Evolutionary conservation across 2,329 filamentous ascomycete species (phyloP), one percentile per base, ranked within the genome.

Genomic region (Fusarium virguliforme): DNA sequence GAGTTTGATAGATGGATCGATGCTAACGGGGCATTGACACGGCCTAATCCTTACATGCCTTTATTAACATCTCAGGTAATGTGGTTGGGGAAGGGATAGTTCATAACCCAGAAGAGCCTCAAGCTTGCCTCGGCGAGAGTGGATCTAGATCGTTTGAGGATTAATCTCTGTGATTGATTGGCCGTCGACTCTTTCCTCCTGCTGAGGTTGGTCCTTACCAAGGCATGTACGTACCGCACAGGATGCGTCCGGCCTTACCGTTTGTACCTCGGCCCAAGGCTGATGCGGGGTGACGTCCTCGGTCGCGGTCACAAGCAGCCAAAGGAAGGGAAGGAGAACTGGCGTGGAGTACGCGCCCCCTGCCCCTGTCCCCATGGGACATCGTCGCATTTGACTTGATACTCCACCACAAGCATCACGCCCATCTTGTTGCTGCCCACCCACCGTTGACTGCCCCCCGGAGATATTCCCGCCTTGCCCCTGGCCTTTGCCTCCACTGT

Each of bases 201-300:
- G 10, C n/a, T 24, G 18, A 43, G 26, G 26, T 30, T 18, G 18
- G 53, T 7, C 7, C 54, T 18, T 30, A 18, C 24, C 15, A 30
- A n/a, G 13, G 12, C 3, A 28, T 28, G 24, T 26, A 41, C 26
- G 32, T 46, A n/a, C 43, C 10, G 59, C 56, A 32, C 30, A 57
- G 57, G 62, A 37, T 51, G 50, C 56, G 67, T 65, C 60, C 68
- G 64, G 62, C 64, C 68, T 68, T 62, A 37, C 56, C 54, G 28
- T 64, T 51, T 40, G 65, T 67, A 75, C 74, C 74, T 75, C 74
- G 74, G 74, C 70, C 74, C 74, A 75, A 73, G 74, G 74, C 65
- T 74, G 68, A 60, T 58, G 67, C 62, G 70, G 73, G 71, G 73
- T 75, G 74, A 75, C 68, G 65, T 74, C 64, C 56, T 73, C 57